These are phyloP conservation scores for Mycena sanguinolenta DNA, from an alignment of 768 basidiomycete genomes.

Conservation along the genomic window DNA sequence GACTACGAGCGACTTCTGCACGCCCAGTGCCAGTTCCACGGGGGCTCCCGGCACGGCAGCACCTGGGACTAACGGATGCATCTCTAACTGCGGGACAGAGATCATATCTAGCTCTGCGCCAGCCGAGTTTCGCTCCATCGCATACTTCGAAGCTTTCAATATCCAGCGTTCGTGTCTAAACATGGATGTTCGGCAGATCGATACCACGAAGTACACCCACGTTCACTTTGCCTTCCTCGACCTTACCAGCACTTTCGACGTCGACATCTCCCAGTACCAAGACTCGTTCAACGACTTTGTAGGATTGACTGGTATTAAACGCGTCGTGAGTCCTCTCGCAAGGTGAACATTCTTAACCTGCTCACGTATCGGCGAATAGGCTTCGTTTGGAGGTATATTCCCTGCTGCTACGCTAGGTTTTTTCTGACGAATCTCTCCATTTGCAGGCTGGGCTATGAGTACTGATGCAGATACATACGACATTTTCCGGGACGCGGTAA, in stretches of 20 bases:
- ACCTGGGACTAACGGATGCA: too few relatives aligned
- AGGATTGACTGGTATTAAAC: slow-evolving; percentile 2
- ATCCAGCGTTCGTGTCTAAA: slow-evolving; percentile 13
- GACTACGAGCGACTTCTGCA: slow-evolving; percentile 18
- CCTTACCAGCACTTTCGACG: background rate
- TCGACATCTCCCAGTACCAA: slow-evolving; percentile 6
- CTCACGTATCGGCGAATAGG: background rate
- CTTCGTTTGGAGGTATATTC: slow-evolving; percentile 16
- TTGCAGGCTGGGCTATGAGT: slow-evolving; percentile 20
- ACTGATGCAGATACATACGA: slow-evolving; percentile 11
- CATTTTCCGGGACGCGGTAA: slow-evolving; percentile 80
- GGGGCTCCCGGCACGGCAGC: too few relatives aligned
- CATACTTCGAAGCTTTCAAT: slow-evolving; percentile 17
- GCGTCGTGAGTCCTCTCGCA: slow-evolving; percentile 7
- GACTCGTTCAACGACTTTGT: slow-evolving; percentile 6
- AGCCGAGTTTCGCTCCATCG: background rate
- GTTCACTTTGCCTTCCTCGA: slow-evolving; percentile 16
- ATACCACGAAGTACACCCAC: slow-evolving; percentile 8
- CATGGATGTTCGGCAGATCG: slow-evolving; percentile 11
- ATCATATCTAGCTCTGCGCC: background rate
- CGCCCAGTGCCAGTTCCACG: too few relatives aligned
- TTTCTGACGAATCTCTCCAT: background rate
- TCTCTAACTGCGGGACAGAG: too few relatives aligned
- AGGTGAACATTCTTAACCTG: background rate
- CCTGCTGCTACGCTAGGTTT: background rate